Base-by-base conservation (phyloP, 768 basidiomycete genomes). In the Macrocybe gigantea region DNA sequence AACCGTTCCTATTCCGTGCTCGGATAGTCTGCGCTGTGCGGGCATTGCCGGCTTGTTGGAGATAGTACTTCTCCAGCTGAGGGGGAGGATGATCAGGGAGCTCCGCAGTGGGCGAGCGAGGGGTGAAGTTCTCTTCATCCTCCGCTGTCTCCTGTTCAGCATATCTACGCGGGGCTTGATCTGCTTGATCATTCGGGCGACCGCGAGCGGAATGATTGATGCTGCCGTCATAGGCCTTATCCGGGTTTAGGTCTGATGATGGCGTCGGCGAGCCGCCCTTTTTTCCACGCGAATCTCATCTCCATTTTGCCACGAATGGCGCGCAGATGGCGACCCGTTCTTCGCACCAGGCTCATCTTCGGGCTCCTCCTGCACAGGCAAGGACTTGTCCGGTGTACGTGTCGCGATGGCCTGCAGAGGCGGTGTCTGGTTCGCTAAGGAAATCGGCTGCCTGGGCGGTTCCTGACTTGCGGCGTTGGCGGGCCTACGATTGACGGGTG, bases 311-410 rank as follows among this genome's bases (percentile, higher is more conserved):
- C 42, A 31, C 31, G 32, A 31, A 44, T 31, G 42, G 35, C 35
- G 42, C 13, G 29, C 8, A 33, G 46, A 52, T 11, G 53, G 62
- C 32, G 64, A 67, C 56, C 72, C 74, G 22, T 63, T 54, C 34
- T 54, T 49, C 9, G 64, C 55, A 3, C 63, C 63, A 12, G 72
- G 64, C 52, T 86, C 83, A 54, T 87, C 85, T 56, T 87, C 85
- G 30, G 75, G 74, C 51, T 87, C 85, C 59, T 88, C 86, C 61
- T 89, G 86, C 2, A 88, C 76, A 13, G 86, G 86, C 22, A 89
- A 70, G 11, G 85, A 85, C 33, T 84, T 73, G 61, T 87, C 85
- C 1, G 86, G 80, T 14, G 80, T 79, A 14, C 83, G 79, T 5
- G 75, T 69, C 50, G 69, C 59, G 60, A 75, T 70, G 7, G 71